Base-by-base conservation (phyloP, 2,329 filamentous ascomycete species). In the Trichoderma sp. region DNA sequence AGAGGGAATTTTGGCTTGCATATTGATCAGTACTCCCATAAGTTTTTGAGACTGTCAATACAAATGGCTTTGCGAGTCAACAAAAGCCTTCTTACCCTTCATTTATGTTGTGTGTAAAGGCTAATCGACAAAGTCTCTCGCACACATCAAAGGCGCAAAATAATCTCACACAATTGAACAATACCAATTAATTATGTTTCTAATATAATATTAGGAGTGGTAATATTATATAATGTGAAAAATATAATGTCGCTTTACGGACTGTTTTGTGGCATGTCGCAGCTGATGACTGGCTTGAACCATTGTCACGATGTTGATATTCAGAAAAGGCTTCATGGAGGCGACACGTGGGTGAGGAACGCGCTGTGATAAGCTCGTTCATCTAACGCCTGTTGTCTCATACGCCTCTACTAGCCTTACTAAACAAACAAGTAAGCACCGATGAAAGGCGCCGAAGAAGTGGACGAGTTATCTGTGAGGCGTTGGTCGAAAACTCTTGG, bases 281-380 rank as follows among this genome's bases (percentile, higher is more conserved):
- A 43, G 7, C 16, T 43, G 7, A n/a, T 2, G 3, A 43, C 3
- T n/a, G 16, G n/a, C 6, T 19, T n/a, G 19, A 43, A n/a, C 6
- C 6, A n/a, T 19, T 10, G 40, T 8, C 40, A 8, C 40, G 7
- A 8, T n/a, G 10, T 19, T 43, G 40, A n/a, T 19, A n/a, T 6
- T 7, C 3, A 8, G 19, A 49, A 49, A 24, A 24, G 47, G 33
- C 3, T 49, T 49, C 10, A 29, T 29, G 5, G 21, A 55, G 6
- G 27, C 14, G 35, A 57, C 62, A 65, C 62, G 62, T 65, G 62
- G 52, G 14, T 11, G 24, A 56, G n/a, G 13, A 11, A 14, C 24
- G 49, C 19, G 13, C 24, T 65, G 52, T 52, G 62, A 65, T 65
- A 57, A 65, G 62, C 62, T 13, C 7, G 40, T n/a, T n/a, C 19